Evolutionary conservation across 805 yeast species (phyloP).

Genomic region (Phaffomyces opuntiae): DNA sequence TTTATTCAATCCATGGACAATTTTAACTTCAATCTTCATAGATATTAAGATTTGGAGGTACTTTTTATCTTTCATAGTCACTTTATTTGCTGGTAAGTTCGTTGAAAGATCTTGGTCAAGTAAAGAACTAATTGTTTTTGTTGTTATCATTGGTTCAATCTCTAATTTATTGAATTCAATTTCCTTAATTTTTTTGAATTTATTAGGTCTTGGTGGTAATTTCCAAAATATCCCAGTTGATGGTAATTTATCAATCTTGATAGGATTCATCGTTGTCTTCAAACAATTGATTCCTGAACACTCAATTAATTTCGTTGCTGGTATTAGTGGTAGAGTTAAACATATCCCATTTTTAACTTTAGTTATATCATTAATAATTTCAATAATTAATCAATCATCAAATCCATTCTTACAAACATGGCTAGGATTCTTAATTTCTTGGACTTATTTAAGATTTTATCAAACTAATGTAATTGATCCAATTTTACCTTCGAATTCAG

Average conservation of each 20-base stretch:
- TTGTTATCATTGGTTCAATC: slow-evolving; percentile 38
- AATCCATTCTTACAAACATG: slow-evolving; percentile 52
- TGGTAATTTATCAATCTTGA: slow-evolving; percentile 47
- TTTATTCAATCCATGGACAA: slow-evolving; percentile 56
- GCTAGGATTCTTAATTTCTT: slow-evolving; percentile 57
- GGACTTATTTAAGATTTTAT: slow-evolving; percentile 73
- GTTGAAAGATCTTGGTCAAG: slow-evolving; percentile 63
- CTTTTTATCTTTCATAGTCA: slow-evolving; percentile 38
- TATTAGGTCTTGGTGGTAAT: slow-evolving; percentile 17
- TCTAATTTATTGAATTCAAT: slow-evolving; percentile 40
- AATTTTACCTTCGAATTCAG: slow-evolving; percentile 36
- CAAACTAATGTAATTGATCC: slow-evolving; percentile 53
- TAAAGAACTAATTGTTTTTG: slow-evolving; percentile 42
- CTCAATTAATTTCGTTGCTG: slow-evolving; percentile 41
- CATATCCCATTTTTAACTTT: slow-evolving; percentile 49
- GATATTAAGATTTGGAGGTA: slow-evolving; percentile 46
- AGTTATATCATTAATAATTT: slow-evolving; percentile 21
- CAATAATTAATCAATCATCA: slow-evolving; percentile 27
- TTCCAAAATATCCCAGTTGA: slow-evolving; percentile 37
- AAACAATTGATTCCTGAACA: slow-evolving; percentile 63
- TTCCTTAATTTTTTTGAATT: slow-evolving; percentile 21
- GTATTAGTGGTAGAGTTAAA: slow-evolving; percentile 49
- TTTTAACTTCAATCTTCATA: slow-evolving; percentile 56
- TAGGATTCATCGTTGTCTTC: slow-evolving; percentile 56
- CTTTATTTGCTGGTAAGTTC: slow-evolving; percentile 55